Percentiles rank a stretch among this genome's conserved stretches.
Evolutionary conservation across 2,329 filamentous ascomycete genomes (phyloP).

Genomic region (Fusarium clavum): DNA sequence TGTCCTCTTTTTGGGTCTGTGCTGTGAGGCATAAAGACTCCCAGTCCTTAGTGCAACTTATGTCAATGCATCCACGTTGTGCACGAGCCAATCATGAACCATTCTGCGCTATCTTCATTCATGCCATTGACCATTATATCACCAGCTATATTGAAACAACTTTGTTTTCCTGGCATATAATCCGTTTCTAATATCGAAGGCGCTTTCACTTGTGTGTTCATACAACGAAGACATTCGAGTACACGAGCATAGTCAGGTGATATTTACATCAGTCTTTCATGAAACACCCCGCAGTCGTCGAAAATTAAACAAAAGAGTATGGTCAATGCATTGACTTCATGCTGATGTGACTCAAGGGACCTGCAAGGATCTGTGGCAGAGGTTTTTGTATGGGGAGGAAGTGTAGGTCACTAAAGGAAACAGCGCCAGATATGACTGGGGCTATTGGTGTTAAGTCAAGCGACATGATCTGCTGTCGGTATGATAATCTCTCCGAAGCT

Average conservation of each 20-base stretch:
- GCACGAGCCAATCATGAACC: neutral
- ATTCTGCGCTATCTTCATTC: neutral
- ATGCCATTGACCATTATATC: neutral
- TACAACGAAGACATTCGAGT: neutral
- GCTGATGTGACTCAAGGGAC: neutral
- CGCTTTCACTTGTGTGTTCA: fast-evolving
- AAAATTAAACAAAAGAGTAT: neutral
- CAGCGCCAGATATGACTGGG: neutral
- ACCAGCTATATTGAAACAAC: neutral
- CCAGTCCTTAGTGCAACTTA: neutral
- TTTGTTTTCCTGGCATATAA: neutral
- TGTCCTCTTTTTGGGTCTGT: neutral
- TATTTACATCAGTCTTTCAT: neutral
- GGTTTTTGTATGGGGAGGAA: neutral
- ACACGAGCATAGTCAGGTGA: fast-evolving
- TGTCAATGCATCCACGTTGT: neutral
- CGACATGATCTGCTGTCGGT: neutral
- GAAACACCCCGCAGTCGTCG: neutral
- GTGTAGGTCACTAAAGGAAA: neutral
- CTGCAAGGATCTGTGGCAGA: neutral
- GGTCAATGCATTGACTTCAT: neutral
- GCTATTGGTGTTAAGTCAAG: neutral
- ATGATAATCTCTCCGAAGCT: fast-evolving
- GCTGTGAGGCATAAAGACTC: neutral
- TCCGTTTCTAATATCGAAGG: neutral